Evolutionary conservation across 345 rosid genomes (phyloP), one percentile per base, ranked within the genome.

Genomic region (Linum lewisii): DNA sequence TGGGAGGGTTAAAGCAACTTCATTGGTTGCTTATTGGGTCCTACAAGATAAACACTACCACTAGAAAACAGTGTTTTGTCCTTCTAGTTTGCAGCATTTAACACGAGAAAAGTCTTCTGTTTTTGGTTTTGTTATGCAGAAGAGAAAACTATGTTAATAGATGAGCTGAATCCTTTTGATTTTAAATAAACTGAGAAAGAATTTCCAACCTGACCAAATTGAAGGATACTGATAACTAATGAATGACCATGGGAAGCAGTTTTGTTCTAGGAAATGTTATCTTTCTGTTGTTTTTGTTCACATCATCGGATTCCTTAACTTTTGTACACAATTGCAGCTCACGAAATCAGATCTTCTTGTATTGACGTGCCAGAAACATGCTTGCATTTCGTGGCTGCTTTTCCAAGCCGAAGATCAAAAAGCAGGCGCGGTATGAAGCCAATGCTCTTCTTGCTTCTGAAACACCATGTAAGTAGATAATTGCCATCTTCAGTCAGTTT

Each of bases 391-490:
- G 50, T 22, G 63, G 77, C 57, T 80, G 87, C 65, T 84, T 86
- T 36, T 69, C 81, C 66, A 29, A 52, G 75, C 78, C 66, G 70
- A 72, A 70, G 65, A 11, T 69, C 36, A 69, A 60, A 63, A 63
- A 57, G 34, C 63, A 61, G 52, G 72, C 6, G 37, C 82, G 81
- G n/a, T 52, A 64, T 54, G 90, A 81, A 65, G 85, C 84, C 42
- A 81, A 76, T 20, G 51, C 54, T 69, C 66, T 66, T 50, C 97
- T 89, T 76, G 91, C 94, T 62, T 77, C 94, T 21, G 82, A 84
- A 72, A 89, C 94, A 62, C 81, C 77, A 6, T 89, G 96, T 89
- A 82, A 84, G 97, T 83, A 9, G 59, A 66, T n/a, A 56, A 19
- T 32, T 50, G 19, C 24, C 42, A 15, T 9, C 24, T 9, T 34